Base-by-base conservation (phyloP, 2,329 filamentous ascomycete genomes). In the Lecanicillium sp. region DNA sequence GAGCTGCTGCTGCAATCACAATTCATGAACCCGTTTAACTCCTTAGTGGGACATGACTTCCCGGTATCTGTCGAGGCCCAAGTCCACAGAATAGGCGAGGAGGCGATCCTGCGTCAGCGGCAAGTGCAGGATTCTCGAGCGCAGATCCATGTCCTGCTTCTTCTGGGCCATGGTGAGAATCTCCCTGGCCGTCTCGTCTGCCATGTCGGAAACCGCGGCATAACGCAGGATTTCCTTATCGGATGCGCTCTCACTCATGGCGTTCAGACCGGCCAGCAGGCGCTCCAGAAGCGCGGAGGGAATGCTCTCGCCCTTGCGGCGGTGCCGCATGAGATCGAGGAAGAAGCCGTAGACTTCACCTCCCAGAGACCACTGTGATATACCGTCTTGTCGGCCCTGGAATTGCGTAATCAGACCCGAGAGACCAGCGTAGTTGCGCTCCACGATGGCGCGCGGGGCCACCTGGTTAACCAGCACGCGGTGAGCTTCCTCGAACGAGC, bases 161-260 rank as follows among this genome's bases (percentile, higher is more conserved):
- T 75, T 73, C 59, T 77, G 77, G 41, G 68, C 67, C 52, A 70
- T 56, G 49, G 73, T 74, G 46, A 82, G 70, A 51, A 86, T 78
- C 61, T 82, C 77, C 52, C 78, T 77, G 9, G 86, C 86, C 51
- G 91, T 80, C 38, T 83, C 75, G 45, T 81, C 80, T 39, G 84
- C 85, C 77, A 95, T 95, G 60, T 94, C 89, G 54, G 84, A 83
- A 46, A 91, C 75, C 0, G 89, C 88, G 35, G 90, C 87, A 47
- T 65, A 69, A 33, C 65, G 55, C 45, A 80, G 71, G 60, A 86
- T 77, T 53, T 81, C 63, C 5, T 64, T 60, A 30, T 72, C 67
- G 3, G 63, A 57, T 9, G 64, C 61, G 24, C 60, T 56, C 44
- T 73, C 74, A 51, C 73, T 72, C 65, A 82, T 75, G 23, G 73